Evolutionary conservation across 257 asterid species (phyloP).

Genomic region (Solanum sparsipilum): DNA sequence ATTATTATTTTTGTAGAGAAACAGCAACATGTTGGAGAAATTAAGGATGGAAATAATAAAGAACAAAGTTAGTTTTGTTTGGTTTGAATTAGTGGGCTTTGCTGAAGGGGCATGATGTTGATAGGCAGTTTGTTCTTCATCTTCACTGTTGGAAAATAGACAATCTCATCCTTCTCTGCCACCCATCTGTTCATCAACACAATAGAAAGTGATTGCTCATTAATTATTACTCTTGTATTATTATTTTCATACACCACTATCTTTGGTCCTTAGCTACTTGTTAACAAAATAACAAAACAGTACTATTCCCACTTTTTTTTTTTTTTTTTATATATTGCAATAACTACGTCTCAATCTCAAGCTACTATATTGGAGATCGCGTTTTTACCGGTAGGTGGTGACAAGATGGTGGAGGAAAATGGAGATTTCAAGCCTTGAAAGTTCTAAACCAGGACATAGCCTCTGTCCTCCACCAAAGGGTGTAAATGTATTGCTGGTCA

Average conservation of each 20-base stretch:
- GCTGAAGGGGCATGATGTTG: constrained; percentile 41
- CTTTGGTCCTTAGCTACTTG: neutral
- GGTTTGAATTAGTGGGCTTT: neutral
- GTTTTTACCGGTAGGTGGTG: constrained; percentile 59
- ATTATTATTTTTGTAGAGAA: neutral
- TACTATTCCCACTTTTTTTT: neutral
- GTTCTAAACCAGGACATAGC: constrained; percentile 89
- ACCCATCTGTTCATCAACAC: constrained; percentile 50
- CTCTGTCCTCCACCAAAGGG: constrained; percentile 99
- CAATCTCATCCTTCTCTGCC: constrained; percentile 70
- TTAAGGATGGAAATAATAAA: neutral
- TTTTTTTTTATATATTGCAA: neutral
- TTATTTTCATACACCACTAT: neutral
- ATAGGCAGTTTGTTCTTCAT: constrained; percentile 92
- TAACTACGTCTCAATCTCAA: neutral
- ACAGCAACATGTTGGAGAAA: neutral
- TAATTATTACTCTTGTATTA: neutral
- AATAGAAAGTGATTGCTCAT: constrained; percentile 5
- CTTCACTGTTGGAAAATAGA: constrained; percentile 82
- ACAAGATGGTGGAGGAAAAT: constrained; percentile 83
- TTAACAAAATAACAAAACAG: neutral
- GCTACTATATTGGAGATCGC: neutral
- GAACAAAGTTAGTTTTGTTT: neutral
- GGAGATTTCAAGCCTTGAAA: constrained; percentile 80
- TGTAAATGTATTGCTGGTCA: constrained; percentile 52